Base-by-base conservation (phyloP, 331 rosid species). In the Phaseolus coccineus region DNA sequence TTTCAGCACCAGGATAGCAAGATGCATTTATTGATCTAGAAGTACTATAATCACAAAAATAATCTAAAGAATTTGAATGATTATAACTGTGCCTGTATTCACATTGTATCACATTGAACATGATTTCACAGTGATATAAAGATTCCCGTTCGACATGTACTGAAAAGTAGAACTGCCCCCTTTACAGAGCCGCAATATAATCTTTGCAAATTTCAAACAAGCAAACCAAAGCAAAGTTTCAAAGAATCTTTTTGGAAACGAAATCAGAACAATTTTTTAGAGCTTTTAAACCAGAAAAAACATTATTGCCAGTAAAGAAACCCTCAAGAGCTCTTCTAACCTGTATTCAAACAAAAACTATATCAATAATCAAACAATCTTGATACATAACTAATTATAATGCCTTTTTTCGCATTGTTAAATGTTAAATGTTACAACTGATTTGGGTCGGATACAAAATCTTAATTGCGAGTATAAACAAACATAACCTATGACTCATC, bases 401-500 rank as follows among this genome's bases (percentile, higher is more conserved):
- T 40, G 7, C 2, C 65, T 67, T 58, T 14, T 42, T 40, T 16
- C 8, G 42, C 8, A 37, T 37, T 37, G 42, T 6, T 37, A 37
- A 37, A 5, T 37, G 47, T 56, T 48, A 50, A 52, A 7, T 50
- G 40, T 73, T 6, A 27, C 58, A 37, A 51, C 25, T 19, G 11
- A 74, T 48, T 62, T 10, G 50, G 35, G 8, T 15, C 59, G 37
- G 12, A 63, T 44, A 78, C 59, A 63, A 47, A 53, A 74, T 22
- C 70, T 44, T 70, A 69, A 53, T 22, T 71, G 57, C 76, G 44
- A 8, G 57, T 52, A 46, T 28, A 82, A 24, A 48, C 33, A 77
- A 24, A 46, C 14, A 59, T 74, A 73, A 74, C 35, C 87, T 88
- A 88, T 28, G 71, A 66, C 52, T 78, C 85, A 5, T 80, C 82